Conservation (phyloP, 257 asterid genomes). For the Ilex aquifolium region DNA sequence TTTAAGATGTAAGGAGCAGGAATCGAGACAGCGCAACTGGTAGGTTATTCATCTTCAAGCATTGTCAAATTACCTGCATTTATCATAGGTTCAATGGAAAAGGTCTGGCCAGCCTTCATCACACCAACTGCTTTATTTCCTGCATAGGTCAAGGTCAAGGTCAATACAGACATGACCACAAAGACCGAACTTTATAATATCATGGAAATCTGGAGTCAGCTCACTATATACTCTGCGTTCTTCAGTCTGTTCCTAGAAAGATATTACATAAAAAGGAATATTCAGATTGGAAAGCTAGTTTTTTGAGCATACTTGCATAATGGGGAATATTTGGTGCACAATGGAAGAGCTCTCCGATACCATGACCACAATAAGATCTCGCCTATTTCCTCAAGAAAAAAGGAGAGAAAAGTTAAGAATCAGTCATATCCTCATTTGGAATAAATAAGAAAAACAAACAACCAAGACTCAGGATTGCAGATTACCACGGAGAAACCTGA, state of each 20-base stretch:
- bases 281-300: background rate
- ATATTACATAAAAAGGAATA: background rate
- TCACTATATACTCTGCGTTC: background rate
- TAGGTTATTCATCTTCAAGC: background rate
- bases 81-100: constrained; percentile 96
- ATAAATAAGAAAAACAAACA: background rate
- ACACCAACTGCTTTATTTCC: constrained; percentile 98
- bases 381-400: constrained; percentile 38
- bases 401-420: background rate
- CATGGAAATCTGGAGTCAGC: background rate
- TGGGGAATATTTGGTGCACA: constrained; percentile 98
- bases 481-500: constrained; percentile 92
- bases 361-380: constrained; percentile 91
- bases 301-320: constrained; percentile 86
- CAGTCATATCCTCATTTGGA: background rate
- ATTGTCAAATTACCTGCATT: constrained; percentile 49
- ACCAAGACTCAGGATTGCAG: background rate
- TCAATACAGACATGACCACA: constrained; percentile 2
- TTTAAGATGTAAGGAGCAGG: constrained; percentile 6
- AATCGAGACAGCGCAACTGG: background rate
- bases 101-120: constrained; percentile 95
- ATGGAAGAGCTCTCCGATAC: constrained; percentile 95
- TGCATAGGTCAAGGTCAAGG: constrained; percentile 64
- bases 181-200: no score
- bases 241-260: background rate